A percentile compares a stretch with the other conserved stretches of the same genome.
These are phyloP conservation scores for Mycotypha africana DNA, from an alignment of 371 early-diverging fungal genomes.

Conservation along the genomic window DNA sequence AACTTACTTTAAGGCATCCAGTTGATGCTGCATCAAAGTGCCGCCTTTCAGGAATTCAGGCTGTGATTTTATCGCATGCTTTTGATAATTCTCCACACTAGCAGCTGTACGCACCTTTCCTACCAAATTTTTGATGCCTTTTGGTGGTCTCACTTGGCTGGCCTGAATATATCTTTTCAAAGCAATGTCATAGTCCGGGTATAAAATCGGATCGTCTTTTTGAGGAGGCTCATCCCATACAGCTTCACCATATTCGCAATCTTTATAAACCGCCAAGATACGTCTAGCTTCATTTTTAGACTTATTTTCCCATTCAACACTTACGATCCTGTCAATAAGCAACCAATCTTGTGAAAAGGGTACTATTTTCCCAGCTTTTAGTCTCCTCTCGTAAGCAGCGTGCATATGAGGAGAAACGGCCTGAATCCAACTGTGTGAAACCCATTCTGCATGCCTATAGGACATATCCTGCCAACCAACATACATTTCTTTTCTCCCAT, in stretches of 20 bases:
- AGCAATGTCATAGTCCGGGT: constrained; percentile 35
- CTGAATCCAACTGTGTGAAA: constrained; percentile 41
- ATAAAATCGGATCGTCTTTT: constrained; percentile 20
- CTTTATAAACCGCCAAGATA: constrained; percentile 41
- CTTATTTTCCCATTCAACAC: constrained; percentile 33
- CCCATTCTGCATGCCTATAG: constrained; percentile 56
- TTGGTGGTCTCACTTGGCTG: constrained; percentile 29
- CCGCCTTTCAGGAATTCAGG: constrained; percentile 62
- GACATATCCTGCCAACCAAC: constrained; percentile 55
- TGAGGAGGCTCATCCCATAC: constrained; percentile 33
- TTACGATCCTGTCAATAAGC: constrained; percentile 42
- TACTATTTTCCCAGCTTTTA: constrained; percentile 3
- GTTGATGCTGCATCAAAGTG: constrained; percentile 74
- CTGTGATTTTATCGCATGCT: constrained; percentile 52
- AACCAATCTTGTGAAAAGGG: constrained; percentile 26
- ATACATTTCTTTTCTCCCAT: constrained; percentile 10
- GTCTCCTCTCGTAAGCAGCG: constrained; percentile 20
- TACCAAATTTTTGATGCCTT: constrained; percentile 29
- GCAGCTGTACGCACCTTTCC: constrained; percentile 24
- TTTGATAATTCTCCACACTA: constrained; percentile 20
- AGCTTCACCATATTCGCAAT: constrained; percentile 42
- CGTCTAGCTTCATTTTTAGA: constrained; percentile 18
- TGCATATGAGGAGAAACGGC: constrained; percentile 15
- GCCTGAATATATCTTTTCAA: constrained; percentile 25
- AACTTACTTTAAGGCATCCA: constrained; percentile 81